Percentiles rank a stretch among this genome's conserved stretches.
Conservation (phyloP, 768 basidiomycete genomes). For the Tricholoma hemisulphureum region DNA sequence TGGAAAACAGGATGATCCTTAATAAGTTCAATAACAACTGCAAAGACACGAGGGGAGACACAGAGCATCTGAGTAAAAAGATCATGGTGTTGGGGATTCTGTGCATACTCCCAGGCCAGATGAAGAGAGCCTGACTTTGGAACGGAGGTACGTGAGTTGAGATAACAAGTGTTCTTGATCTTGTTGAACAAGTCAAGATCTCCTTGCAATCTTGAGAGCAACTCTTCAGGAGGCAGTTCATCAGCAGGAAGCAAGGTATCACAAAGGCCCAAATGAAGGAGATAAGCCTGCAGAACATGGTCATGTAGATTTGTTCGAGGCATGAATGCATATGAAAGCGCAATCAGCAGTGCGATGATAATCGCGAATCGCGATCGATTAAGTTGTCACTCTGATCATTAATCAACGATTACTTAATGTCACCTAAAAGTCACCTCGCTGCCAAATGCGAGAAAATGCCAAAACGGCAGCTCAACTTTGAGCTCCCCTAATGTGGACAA, state of each 20-base stretch:
- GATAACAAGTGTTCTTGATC: slow-evolving; percentile 2
- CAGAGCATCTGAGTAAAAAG: slow-evolving; percentile 21
- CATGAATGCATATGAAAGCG: background rate
- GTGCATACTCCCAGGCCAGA: slow-evolving; percentile 7
- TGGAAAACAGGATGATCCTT: slow-evolving; percentile 14
- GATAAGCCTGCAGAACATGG: background rate
- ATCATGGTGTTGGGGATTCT: slow-evolving; percentile 5
- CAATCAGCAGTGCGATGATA: no score
- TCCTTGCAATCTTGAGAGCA: background rate
- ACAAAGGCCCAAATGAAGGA: background rate
- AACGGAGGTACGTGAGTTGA: background rate
- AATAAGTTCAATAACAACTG: background rate
- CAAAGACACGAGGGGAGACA: slow-evolving; percentile 13
- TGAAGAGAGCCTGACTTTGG: slow-evolving; percentile 9
- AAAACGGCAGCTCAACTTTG: no score
- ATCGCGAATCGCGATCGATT: no score
- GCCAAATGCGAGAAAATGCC: no score
- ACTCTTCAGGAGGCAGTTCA: background rate
- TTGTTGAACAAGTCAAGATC: background rate
- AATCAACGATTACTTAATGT: no score
- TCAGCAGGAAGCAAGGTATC: background rate
- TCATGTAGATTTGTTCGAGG: background rate
- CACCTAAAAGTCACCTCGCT: no score
- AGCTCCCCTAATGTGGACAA: no score
- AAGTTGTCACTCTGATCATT: no score